phyloP scores from a whole-genome alignment of 306 rosid genomes.

The Begonia masoniana region DNA sequence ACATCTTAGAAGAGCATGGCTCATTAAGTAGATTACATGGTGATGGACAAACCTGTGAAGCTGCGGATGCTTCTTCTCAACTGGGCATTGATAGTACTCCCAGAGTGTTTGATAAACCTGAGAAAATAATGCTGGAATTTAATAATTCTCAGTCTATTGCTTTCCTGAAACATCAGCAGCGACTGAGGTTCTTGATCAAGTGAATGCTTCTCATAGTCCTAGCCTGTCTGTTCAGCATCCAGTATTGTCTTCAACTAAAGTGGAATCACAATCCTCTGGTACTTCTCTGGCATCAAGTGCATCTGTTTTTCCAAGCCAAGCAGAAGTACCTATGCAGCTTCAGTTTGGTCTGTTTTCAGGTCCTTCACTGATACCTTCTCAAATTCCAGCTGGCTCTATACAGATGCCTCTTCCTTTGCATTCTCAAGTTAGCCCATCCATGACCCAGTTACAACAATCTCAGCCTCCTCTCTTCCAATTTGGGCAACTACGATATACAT shows the following conservation, averaged over 20 bases:
- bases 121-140: slow-evolving; percentile 28
- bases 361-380: slow-evolving; percentile 92
- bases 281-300: slow-evolving; percentile 30
- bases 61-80: slow-evolving; percentile 31
- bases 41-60: slow-evolving; percentile 33
- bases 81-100: slow-evolving; percentile 28
- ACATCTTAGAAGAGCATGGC: slow-evolving; percentile 26
- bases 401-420: slow-evolving; percentile 97
- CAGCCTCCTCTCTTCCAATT: slow-evolving; percentile 73
- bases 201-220: slow-evolving; percentile 34
- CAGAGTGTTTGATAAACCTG: slow-evolving; percentile 45
- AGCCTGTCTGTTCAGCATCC: slow-evolving; percentile 27
- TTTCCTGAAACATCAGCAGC: slow-evolving; percentile 19
- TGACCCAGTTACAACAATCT: slow-evolving; percentile 61
- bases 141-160: slow-evolving; percentile 29
- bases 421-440: slow-evolving; percentile 61
- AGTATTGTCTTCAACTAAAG: slow-evolving; percentile 25
- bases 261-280: slow-evolving; percentile 32
- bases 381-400: slow-evolving; percentile 91
- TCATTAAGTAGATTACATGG: slow-evolving; percentile 29
- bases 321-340: slow-evolving; percentile 71
- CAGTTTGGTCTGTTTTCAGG: slow-evolving; percentile 97
- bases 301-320: slow-evolving; percentile 43
- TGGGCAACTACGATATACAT: slow-evolving; percentile 81
- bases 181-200: slow-evolving; percentile 32